A percentile compares a stretch with the other conserved stretches of the same genome.
Conservation (phyloP, 345 rosid genomes). For the Rhizophora apiculata region DNA sequence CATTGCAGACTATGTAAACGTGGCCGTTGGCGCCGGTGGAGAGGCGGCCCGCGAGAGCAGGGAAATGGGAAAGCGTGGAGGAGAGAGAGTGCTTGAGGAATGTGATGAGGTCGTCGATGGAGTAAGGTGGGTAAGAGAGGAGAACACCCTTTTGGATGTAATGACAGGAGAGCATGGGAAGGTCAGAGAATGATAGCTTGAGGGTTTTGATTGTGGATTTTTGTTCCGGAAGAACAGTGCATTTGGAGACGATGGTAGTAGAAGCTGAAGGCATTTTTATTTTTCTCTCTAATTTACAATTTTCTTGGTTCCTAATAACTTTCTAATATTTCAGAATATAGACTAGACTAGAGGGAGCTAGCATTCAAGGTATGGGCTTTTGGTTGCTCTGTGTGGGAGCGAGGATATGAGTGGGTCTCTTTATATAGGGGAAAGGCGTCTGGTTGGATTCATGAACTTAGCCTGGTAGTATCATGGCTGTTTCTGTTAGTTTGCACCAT, state of each 20-base stretch:
- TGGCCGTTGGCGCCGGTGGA: constrained; percentile 57
- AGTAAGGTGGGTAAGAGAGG: constrained; percentile 44
- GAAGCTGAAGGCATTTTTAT: constrained; percentile 57
- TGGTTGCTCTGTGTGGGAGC: background rate
- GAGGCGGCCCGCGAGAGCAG: constrained; percentile 82
- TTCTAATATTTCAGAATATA: too few species aligned
- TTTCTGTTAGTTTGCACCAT: background rate
- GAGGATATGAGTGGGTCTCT: constrained; percentile 1
- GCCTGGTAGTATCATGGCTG: constrained; percentile 9
- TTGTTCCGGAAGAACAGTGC: constrained; percentile 50
- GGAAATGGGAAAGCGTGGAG: constrained; percentile 64
- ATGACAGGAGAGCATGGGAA: constrained; percentile 96
- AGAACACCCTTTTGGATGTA: constrained; percentile 96
- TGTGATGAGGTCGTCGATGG: constrained; percentile 39
- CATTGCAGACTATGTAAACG: constrained; percentile 62
- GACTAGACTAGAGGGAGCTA: too few species aligned
- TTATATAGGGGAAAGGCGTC: constrained; percentile 38
- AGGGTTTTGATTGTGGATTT: constrained; percentile 37
- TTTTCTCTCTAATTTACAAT: too few species aligned
- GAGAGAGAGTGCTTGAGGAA: constrained; percentile 66
- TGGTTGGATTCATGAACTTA: constrained; percentile 55
- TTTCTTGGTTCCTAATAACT: background rate
- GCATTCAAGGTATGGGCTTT: background rate
- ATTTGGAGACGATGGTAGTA: constrained; percentile 45
- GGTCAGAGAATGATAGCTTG: constrained; percentile 85